A percentile compares a stretch with the other conserved stretches of the same genome.
Evolutionary conservation across 1,284 basidiomycete species (phyloP).

Genomic region (Cutaneotrichosporon sp.): DNA sequence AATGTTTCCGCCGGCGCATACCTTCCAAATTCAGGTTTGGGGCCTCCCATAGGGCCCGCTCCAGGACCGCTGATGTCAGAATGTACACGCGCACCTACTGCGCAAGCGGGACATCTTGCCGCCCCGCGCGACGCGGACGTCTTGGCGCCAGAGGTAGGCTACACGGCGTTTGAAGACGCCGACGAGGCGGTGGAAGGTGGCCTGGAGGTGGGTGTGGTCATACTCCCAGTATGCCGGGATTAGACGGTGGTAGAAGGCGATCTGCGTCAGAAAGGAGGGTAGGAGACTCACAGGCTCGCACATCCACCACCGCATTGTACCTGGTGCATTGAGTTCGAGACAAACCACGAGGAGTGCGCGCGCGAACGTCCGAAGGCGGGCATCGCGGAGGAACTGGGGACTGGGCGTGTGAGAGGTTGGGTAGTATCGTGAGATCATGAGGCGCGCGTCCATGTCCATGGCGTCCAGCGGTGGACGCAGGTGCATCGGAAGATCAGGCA

Average conservation of each 20-base stretch:
- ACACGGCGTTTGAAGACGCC: not conserved
- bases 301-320: not conserved
- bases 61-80: constrained; percentile 1
- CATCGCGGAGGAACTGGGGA: not conserved
- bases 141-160: not conserved
- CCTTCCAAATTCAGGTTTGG: not conserved
- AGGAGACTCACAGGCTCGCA: not conserved
- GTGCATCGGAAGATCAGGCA: not conserved
- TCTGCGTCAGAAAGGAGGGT: not conserved
- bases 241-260: not conserved
- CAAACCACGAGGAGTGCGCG: constrained; percentile 5
- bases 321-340: not conserved
- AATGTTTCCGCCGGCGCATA: not conserved
- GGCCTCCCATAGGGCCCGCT: constrained; percentile 4
- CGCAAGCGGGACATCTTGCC: not conserved
- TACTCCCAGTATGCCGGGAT: not conserved
- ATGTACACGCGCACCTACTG: not conserved
- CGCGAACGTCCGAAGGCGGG: not conserved
- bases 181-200: constrained; percentile 6
- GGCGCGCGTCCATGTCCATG: not conserved
- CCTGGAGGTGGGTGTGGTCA: constrained; percentile 2
- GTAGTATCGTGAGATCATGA: not conserved
- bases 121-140: not conserved
- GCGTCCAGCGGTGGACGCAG: not conserved
- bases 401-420: not conserved